Evolutionary conservation across 1,284 basidiomycete species (phyloP), one percentile per base, ranked within the genome.

Genomic region (Ustilago curta): DNA sequence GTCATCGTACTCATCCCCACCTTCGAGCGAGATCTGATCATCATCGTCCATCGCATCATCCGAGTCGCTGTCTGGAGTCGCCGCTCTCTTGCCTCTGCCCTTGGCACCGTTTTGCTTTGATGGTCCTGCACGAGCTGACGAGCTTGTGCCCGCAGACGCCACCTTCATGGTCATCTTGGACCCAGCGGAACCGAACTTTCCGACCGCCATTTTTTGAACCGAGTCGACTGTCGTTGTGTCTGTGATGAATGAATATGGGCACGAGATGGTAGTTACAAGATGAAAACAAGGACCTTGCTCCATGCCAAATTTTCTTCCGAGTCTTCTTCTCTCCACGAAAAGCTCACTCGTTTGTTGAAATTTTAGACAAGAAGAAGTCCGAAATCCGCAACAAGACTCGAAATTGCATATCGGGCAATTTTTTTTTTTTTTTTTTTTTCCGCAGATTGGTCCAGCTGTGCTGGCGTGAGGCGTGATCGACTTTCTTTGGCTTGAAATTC

Each of bases 161-260:
- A 48, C 58, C 61, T 64, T 58, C 64, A 76, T 59, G 43, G 65
- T 69, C 73, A 76, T 70, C 52, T 76, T 79, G 58, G 75, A 70
- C 27, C 69, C 73, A 42, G 67, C 39, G 14, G 52, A 19, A 52
- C 56, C 64, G n/a, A 65, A 65, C 25, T 67, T 70, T 7, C 56
- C 58, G 3, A 54, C 59, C 58, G 72, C 67, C 72, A 70, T 74
- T 14, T 32, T 69, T 47, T 39, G 1, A 25, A 16, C 21, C 5
- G 14, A 1, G 6, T 16, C 1, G 12, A 18, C 21, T 6, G 35
- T 29, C 25, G n/a, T 8, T 42, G 25, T 29, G 45, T 12, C 32
- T 48, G 27, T 49, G 18, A 16, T 11, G 29, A 23, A 19, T 2
- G 31, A 35, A 31, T 49, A 4, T 29, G 1, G 31, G 7, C 4